phyloP scores from a whole-genome alignment of 192 early-diverging fungal genomes.

The Backusella sp. region DNA sequence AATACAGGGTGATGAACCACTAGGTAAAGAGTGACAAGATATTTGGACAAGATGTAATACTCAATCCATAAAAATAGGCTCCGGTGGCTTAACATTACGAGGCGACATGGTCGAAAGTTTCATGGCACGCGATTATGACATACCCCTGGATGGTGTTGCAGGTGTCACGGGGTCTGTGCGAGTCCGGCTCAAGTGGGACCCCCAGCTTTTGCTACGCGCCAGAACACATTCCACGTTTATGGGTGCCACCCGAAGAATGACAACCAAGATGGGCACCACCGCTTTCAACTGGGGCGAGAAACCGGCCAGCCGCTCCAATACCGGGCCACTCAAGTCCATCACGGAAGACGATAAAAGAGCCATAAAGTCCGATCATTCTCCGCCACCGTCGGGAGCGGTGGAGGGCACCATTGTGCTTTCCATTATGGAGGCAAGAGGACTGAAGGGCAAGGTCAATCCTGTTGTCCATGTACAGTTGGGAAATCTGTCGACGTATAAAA shows the following conservation, averaged over 20 bases:
- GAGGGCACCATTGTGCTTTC: constrained; percentile 25
- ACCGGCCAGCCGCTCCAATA: background rate
- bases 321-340: background rate
- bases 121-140: constrained; percentile 38
- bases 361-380: background rate
- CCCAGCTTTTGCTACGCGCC: constrained; percentile 50
- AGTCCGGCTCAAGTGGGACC: constrained; percentile 59
- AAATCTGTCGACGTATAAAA: constrained; percentile 11
- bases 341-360: background rate
- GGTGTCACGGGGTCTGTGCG: constrained; percentile 39
- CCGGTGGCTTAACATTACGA: constrained; percentile 27
- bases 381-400: background rate
- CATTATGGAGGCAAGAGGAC: constrained; percentile 47
- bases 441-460: constrained; percentile 47
- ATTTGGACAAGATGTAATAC: background rate
- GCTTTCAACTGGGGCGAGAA: background rate
- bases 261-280: constrained; percentile 35
- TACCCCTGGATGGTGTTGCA: constrained; percentile 32
- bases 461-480: constrained; percentile 17
- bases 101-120: constrained; percentile 36
- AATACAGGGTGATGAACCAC: constrained; percentile 47
- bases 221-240: constrained; percentile 50
- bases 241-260: constrained; percentile 33
- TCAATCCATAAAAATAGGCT: constrained; percentile 14
- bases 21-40: constrained; percentile 34